Evolutionary conservation across 2,329 filamentous ascomycete species (phyloP).

Genomic region (Aspergillus floridensis): DNA sequence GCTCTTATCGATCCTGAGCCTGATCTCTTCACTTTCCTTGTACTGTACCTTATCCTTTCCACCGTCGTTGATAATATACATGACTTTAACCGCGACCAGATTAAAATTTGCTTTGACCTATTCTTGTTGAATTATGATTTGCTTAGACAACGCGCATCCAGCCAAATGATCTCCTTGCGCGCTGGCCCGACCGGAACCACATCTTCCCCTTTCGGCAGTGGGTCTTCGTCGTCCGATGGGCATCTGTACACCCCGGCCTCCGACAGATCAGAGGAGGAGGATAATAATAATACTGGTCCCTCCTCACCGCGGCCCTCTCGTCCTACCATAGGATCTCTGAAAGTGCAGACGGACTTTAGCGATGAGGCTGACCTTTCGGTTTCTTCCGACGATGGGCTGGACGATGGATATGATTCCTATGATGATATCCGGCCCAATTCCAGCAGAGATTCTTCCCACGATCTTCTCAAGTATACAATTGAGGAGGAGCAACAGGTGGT

Average conservation of each 20-base stretch:
- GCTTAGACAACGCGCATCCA: neutral
- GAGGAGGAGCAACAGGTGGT: constrained; percentile 73
- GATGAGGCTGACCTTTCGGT: constrained; percentile 11
- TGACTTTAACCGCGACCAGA: neutral
- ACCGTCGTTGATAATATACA: neutral
- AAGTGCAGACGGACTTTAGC: constrained; percentile 37
- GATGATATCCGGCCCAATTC: constrained; percentile 19
- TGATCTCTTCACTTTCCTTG: neutral
- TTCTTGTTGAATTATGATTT: neutral
- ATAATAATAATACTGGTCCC: neutral
- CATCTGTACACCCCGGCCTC: constrained; percentile 36
- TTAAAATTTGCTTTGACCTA: neutral
- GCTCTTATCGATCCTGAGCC: neutral
- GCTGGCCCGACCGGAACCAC: constrained; percentile 25
- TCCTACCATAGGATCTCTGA: constrained; percentile 23
- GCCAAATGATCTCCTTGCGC: constrained; percentile 25
- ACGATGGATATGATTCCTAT: constrained; percentile 29
- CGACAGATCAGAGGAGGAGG: constrained; percentile 29
- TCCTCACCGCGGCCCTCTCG: constrained; percentile 14
- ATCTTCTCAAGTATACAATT: constrained; percentile 39
- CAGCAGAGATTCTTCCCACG: constrained; percentile 3
- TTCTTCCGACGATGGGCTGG: constrained; percentile 25
- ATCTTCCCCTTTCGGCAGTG: constrained; percentile 22
- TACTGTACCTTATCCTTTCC: neutral
- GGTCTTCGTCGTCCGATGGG: constrained; percentile 21